Conservation (phyloP, 2,329 filamentous ascomycete species). For the Fusarium odoratissimum region DNA sequence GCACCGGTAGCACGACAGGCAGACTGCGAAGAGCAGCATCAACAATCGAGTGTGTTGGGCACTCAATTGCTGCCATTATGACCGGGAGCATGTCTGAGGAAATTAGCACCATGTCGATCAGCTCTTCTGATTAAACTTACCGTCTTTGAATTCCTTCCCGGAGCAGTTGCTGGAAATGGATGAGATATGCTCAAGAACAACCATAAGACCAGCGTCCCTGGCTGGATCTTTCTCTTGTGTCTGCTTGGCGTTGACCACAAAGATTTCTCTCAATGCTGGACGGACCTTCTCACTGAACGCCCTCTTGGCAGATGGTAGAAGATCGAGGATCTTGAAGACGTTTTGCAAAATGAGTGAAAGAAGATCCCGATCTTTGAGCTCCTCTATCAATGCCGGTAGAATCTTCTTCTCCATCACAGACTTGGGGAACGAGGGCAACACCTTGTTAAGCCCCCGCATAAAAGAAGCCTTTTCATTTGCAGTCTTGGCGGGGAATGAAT, state of each 20-base stretch:
- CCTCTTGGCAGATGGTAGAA: slow-evolving; percentile 80
- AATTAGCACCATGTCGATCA: not conserved
- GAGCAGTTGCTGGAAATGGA: slow-evolving; percentile 83
- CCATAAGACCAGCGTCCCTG: slow-evolving; percentile 90
- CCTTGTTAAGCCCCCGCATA: slow-evolving; percentile 86
- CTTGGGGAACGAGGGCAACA: slow-evolving; percentile 91
- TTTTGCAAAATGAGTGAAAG: slow-evolving; percentile 89
- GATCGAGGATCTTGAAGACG: slow-evolving; percentile 87
- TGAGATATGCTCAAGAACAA: slow-evolving; percentile 85
- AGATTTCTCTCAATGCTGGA: slow-evolving; percentile 86
- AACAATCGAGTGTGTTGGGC: slow-evolving; percentile 87
- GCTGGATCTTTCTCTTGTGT: slow-evolving; percentile 79
- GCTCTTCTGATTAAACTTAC: slow-evolving; percentile 58
- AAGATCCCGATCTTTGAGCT: slow-evolving; percentile 91
- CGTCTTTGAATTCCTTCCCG: slow-evolving; percentile 94
- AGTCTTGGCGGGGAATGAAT: slow-evolving; percentile 91
- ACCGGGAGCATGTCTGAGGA: slow-evolving; percentile 84
- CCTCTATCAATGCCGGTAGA: slow-evolving; percentile 87
- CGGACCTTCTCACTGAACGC: slow-evolving; percentile 87
- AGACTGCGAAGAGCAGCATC: slow-evolving; percentile 86
- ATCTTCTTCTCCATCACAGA: slow-evolving; percentile 96
- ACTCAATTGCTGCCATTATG: slow-evolving; percentile 84
- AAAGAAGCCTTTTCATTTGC: slow-evolving; percentile 91
- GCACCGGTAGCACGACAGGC: slow-evolving; percentile 82
- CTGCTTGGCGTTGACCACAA: slow-evolving; percentile 71